A percentile compares a stretch with the other conserved stretches of the same genome.
phyloP scores from a whole-genome alignment of 192 early-diverging fungal genomes.

The Kickxella alabastrina region DNA sequence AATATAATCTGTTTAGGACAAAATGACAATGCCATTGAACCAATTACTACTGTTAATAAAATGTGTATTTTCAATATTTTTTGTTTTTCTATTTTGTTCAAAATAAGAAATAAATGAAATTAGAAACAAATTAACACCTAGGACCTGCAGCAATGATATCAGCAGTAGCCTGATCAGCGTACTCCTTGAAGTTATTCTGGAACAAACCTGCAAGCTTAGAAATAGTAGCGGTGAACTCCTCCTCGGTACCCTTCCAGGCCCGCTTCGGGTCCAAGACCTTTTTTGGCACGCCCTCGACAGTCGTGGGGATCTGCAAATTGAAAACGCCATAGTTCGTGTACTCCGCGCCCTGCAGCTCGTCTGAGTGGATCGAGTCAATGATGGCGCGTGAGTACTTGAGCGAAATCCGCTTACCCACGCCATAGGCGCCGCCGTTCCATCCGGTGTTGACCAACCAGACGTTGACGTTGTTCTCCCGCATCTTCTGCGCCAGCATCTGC shows the following conservation, averaged over 20 bases:
- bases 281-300: conserved; percentile 67
- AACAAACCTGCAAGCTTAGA: conserved; percentile 77
- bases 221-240: conserved; percentile 62
- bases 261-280: conserved; percentile 82
- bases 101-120: neutral
- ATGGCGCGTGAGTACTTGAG: conserved; percentile 96
- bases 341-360: conserved; percentile 78
- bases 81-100: neutral
- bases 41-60: no score
- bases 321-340: conserved; percentile 87
- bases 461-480: conserved; percentile 75
- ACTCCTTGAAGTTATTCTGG: conserved; percentile 82
- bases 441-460: conserved; percentile 96
- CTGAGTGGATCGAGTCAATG: conserved; percentile 93
- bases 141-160: conserved; percentile 72
- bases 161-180: conserved; percentile 66
- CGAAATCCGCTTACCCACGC: conserved; percentile 81
- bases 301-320: conserved; percentile 79
- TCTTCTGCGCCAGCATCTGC: conserved; percentile 89
- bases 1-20: no score
- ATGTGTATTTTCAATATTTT: no score
- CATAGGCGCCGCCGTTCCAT: conserved; percentile 91
- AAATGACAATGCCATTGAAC: no score
- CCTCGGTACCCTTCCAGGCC: conserved; percentile 75
- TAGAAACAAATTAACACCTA: conserved; percentile 25